Base-by-base conservation (phyloP, 1,284 basidiomycete species). In the Irpex sp. region DNA sequence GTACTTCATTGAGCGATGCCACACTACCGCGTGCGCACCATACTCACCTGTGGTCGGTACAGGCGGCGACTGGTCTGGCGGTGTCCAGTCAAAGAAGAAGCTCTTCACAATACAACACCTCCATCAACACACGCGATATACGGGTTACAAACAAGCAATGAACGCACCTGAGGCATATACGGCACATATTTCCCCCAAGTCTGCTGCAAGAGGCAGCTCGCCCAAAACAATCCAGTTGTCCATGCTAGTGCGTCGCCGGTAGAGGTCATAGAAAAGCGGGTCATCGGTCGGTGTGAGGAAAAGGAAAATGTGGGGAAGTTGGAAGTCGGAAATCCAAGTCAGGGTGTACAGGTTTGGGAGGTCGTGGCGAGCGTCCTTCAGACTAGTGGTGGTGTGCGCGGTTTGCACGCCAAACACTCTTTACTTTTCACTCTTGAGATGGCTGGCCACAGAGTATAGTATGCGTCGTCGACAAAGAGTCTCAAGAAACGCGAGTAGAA, bases 61-160 rank as follows among this genome's bases (percentile, higher is more conserved):
- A 9, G 83, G 82, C 36, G 81, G 72, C 11, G 79, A 74, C 62
- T 80, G 77, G 4, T 73, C 71, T 15, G 70, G 65, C 15, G 70
- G 72, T 54, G 79, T 79, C 73, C 79, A 85, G 70, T 82, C 78
- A 69, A 86, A 83, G 71, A 79, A 76, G 76, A 90, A 81, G 62
- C 88, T 76, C 81, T 85, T 49, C 5, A 31, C 3, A 31, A 3
- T 4, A 5, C 5, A 31, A 31, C 13, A 57, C 11, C 56, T 5
- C 38, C 11, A 21, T 54, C 60, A n/a, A 38, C 13, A 52, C 31
- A n/a, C 15, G 31, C 0, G 13, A 44, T 40, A 11, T 3, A 7
- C 4, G 9, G 13, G 13, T 34, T 5, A 37, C 15, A 36, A 17
- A 5, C 48, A 19, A 26, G 40, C 52, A 21, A 47, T 17, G 9